Evolutionary conservation across 2,329 filamentous ascomycete genomes (phyloP).

Genomic region (Sordariomycetes sp.): DNA sequence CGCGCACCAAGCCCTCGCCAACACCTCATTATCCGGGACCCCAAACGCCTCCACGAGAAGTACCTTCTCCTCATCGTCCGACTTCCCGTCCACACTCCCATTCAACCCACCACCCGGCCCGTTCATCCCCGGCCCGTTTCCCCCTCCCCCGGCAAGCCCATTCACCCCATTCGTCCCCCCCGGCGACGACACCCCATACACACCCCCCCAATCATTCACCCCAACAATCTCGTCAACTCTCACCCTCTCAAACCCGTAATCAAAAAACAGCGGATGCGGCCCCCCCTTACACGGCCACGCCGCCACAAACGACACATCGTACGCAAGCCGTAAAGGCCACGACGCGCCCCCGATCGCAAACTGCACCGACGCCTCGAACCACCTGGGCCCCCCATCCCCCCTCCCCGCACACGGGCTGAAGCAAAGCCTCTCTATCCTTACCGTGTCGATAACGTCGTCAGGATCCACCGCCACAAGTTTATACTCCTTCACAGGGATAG

Average conservation of each 20-base stretch:
- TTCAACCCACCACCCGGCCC: slow-evolving; percentile 51
- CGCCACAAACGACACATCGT: slow-evolving; percentile 53
- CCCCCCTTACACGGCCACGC: slow-evolving; percentile 51
- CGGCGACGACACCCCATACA: slow-evolving; percentile 16
- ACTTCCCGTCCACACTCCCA: neutral
- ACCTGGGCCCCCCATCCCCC: slow-evolving; percentile 21
- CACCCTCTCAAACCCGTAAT: slow-evolving; percentile 48
- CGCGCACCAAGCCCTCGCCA: slow-evolving; percentile 64
- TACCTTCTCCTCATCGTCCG: slow-evolving; percentile 47
- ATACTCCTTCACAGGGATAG: slow-evolving; percentile 57
- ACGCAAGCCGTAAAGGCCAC: slow-evolving; percentile 49
- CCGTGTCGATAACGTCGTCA: slow-evolving; percentile 47
- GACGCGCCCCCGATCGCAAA: slow-evolving; percentile 51
- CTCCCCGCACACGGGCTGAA: slow-evolving; percentile 27
- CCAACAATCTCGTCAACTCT: slow-evolving; percentile 52
- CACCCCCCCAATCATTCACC: slow-evolving; percentile 50
- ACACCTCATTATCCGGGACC: slow-evolving; percentile 61
- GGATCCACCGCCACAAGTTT: slow-evolving; percentile 42
- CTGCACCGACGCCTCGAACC: slow-evolving; percentile 47
- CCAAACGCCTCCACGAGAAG: slow-evolving; percentile 62
- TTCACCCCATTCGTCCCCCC: too few relatives aligned
- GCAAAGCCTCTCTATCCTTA: slow-evolving; percentile 55
- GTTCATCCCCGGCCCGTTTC: slow-evolving; percentile 29
- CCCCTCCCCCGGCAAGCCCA: neutral
- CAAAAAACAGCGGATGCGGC: slow-evolving; percentile 59